These are phyloP conservation scores for Evansstolkia leycettana DNA, from an alignment of 495 filamentous ascomycete genomes.

Conservation along the genomic window DNA sequence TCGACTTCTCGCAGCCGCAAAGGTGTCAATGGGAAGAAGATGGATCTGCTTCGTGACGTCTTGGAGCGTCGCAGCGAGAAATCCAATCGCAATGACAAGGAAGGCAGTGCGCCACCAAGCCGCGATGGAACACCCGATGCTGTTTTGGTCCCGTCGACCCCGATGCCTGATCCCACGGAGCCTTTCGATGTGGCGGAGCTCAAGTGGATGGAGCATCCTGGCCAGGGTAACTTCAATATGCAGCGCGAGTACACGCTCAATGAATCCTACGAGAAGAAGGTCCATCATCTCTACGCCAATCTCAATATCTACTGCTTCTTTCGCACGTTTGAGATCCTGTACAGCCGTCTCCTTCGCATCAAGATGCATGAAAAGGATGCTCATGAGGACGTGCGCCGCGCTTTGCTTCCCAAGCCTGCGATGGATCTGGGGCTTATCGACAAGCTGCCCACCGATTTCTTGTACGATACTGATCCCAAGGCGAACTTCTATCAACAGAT, in stretches of 20 bases:
- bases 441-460: conserved; percentile 69
- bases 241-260: conserved; percentile 62
- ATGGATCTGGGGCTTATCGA: conserved; percentile 65
- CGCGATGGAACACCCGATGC: conserved; percentile 79
- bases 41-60: conserved; percentile 73
- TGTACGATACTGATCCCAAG: conserved; percentile 48
- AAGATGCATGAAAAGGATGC: conserved; percentile 67
- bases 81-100: conserved; percentile 53
- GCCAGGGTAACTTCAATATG: conserved; percentile 34
- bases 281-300: conserved; percentile 82
- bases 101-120: conserved; percentile 63
- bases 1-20: conserved; percentile 44
- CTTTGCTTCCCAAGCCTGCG: conserved; percentile 59
- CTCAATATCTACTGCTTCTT: conserved; percentile 87
- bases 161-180: conserved; percentile 35
- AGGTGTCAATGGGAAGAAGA: conserved; percentile 56
- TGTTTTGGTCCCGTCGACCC: conserved; percentile 41
- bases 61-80: conserved; percentile 62
- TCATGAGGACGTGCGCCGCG: conserved; percentile 54
- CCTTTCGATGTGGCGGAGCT: conserved; percentile 31
- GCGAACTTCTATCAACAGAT: conserved; percentile 62
- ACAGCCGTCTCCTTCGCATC: conserved; percentile 67
- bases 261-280: conserved; percentile 63
- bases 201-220: conserved; percentile 50
- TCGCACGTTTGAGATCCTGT: conserved; percentile 77